Base-by-base conservation (phyloP, 2,329 filamentous ascomycete genomes). In the Reticulascus tulasneorum region DNA sequence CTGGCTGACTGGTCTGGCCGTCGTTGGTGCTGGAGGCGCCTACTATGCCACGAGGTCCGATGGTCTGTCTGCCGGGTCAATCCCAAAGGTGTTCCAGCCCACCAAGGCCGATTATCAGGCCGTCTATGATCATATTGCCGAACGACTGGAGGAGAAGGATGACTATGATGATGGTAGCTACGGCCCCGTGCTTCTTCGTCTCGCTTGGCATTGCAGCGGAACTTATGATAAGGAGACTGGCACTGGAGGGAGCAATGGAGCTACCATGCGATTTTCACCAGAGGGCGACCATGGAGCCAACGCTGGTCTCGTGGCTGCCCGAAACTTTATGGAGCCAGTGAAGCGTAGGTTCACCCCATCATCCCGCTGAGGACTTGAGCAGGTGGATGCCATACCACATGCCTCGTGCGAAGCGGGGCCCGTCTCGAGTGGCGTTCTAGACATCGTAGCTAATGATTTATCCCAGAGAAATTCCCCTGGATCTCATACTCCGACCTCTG, bases 81-180 rank as follows among this genome's bases (percentile, higher is more conserved):
- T 64, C 49, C 66, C 71, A 23, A 49, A 69, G 59, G 77, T 76
- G 56, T 59, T 77, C 50, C 77, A 70, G 33, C 87, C 89, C 43
- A 84, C 77, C 55, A 79, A 84, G 66, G 82, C 84, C 53, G 89
- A 98, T 66, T 97, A 95, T 73, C 89, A 96, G 73, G 84, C 86
- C 65, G 87, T 97, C 35, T 97, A 97, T 72, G 78, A 96, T 61
- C 83, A 82, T 56, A 81, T 97, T 52, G 90, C 91, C 37, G 66
- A 72, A 56, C 74, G 74, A 43, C 71, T 97, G 37, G 83, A 93
- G 63, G 86, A 96, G 67, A 81, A 94, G 59, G 87, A 93, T 52
- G 84, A 96, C 49, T 97, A 97, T 62, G 91, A 97, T 56, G 91
- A 98, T 62, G 91, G 93, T 51, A 93, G 85, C 70, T 97, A 94